Conservation (phyloP, 2,329 filamentous ascomycete genomes). For the Venturia aucupariae region DNA sequence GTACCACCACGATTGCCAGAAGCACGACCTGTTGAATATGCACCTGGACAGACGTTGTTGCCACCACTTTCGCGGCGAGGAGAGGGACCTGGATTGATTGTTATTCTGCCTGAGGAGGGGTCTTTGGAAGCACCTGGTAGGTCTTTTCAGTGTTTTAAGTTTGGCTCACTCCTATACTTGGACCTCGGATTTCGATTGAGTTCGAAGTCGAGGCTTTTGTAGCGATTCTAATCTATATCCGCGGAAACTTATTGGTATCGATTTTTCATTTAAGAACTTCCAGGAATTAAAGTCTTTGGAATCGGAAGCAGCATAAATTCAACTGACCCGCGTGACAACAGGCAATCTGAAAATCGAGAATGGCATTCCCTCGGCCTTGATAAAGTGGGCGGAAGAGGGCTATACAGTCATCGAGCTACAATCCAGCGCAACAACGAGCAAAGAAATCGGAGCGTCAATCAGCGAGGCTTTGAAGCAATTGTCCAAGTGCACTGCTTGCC, state of each 20-base stretch:
- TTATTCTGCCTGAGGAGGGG: neutral
- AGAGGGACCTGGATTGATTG: neutral
- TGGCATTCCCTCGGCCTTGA: neutral
- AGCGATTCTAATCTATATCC: too few species aligned
- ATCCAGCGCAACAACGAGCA: neutral
- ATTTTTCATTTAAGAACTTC: too few species aligned
- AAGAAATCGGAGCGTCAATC: too few species aligned
- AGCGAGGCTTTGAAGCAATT: neutral
- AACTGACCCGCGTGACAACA: too few species aligned
- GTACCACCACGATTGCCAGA: neutral
- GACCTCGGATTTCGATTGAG: too few species aligned
- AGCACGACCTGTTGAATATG: neutral
- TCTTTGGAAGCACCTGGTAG: neutral
- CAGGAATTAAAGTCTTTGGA: too few species aligned
- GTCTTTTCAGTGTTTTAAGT: too few species aligned
- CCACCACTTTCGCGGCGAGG: constrained; percentile 7
- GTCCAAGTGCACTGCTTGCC: neutral
- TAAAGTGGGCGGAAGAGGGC: constrained; percentile 5
- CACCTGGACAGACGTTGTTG: neutral
- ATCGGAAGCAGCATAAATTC: too few species aligned
- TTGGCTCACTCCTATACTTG: too few species aligned
- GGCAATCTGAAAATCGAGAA: constrained; percentile 2
- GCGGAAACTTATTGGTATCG: too few species aligned
- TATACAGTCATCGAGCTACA: neutral
- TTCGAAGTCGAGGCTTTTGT: too few species aligned